phyloP scores from a whole-genome alignment of 345 rosid genomes.

The Gossypium australe region DNA sequence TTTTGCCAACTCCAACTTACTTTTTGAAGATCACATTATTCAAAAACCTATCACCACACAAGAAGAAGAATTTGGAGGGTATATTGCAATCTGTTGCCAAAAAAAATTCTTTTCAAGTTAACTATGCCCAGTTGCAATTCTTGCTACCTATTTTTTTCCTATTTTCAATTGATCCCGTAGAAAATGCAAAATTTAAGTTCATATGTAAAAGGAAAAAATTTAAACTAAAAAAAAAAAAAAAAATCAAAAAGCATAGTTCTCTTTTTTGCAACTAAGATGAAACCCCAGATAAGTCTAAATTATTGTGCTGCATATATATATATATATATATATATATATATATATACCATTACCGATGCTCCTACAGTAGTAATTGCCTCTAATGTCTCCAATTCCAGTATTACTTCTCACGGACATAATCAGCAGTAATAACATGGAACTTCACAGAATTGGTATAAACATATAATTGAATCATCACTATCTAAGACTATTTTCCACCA shows the following conservation, averaged over 20 bases:
- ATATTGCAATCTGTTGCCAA: neutral
- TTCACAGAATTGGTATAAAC: neutral
- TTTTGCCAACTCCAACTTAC: neutral
- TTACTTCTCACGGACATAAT: neutral
- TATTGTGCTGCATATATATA: neutral
- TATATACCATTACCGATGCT: neutral
- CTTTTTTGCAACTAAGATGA: neutral
- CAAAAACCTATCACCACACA: neutral
- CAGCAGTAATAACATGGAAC: neutral
- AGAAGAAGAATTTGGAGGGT: neutral
- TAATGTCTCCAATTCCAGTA: neutral
- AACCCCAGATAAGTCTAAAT: neutral
- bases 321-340: neutral
- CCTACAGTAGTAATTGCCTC: neutral
- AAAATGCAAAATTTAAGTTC: neutral
- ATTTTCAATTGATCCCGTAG: neutral
- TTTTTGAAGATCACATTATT: neutral
- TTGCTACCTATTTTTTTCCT: neutral
- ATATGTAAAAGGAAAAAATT: neutral
- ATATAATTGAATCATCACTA: neutral
- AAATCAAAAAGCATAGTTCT: neutral
- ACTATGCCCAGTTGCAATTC: neutral
- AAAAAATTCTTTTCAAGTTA: neutral
- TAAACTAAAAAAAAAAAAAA: neutral
- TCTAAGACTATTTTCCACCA: neutral